Percentiles rank a stretch among this genome's conserved stretches.
phyloP scores from a whole-genome alignment of 2,329 filamentous ascomycete species.

The Aulographum hederae region DNA sequence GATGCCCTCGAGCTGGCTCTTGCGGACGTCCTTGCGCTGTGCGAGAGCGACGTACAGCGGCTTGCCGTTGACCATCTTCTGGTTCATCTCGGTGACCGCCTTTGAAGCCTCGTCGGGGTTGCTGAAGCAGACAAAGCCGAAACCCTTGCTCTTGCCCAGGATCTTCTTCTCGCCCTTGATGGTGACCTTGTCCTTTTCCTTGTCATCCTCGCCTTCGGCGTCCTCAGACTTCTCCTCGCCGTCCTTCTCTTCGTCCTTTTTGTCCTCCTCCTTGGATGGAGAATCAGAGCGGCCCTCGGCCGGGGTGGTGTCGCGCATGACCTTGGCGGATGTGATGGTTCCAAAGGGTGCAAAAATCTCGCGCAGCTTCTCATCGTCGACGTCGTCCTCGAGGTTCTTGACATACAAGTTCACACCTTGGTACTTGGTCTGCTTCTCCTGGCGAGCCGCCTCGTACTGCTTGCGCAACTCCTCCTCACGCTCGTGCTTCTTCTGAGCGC shows the following conservation, averaged over 20 bases:
- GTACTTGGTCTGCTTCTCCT: conserved; percentile 98
- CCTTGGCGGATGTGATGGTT: conserved; percentile 95
- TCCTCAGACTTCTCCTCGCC: conserved; percentile 35
- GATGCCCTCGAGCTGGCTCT: conserved; percentile 92
- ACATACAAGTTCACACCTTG: conserved; percentile 99
- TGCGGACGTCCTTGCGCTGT: conserved; percentile 98
- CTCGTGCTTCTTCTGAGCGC: conserved; percentile 99
- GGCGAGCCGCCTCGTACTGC: conserved; percentile 92
- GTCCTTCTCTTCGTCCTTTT: conserved; percentile 32
- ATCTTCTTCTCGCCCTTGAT: conserved; percentile 42
- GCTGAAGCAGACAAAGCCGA: conserved; percentile 99
- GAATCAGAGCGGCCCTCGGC: conserved; percentile 24
- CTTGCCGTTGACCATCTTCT: conserved; percentile 96
- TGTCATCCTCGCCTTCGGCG: conserved; percentile 28
- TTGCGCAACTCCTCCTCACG: conserved; percentile 97
- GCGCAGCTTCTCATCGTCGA: conserved; percentile 95
- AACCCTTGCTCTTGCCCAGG: conserved; percentile 98
- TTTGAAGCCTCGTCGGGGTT: conserved; percentile 98
- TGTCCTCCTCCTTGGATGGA: conserved; percentile 22
- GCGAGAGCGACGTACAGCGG: conserved; percentile 94
- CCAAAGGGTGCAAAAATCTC: conserved; percentile 83
- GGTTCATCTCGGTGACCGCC: conserved; percentile 98
- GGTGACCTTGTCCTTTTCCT: conserved; percentile 32
- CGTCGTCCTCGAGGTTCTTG: conserved; percentile 94
- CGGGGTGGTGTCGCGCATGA: conserved; percentile 71